A percentile compares a stretch with the other conserved stretches of the same genome.
Conservation (phyloP, 2,329 filamentous ascomycete genomes). For the Sclerotinia trifoliorum region DNA sequence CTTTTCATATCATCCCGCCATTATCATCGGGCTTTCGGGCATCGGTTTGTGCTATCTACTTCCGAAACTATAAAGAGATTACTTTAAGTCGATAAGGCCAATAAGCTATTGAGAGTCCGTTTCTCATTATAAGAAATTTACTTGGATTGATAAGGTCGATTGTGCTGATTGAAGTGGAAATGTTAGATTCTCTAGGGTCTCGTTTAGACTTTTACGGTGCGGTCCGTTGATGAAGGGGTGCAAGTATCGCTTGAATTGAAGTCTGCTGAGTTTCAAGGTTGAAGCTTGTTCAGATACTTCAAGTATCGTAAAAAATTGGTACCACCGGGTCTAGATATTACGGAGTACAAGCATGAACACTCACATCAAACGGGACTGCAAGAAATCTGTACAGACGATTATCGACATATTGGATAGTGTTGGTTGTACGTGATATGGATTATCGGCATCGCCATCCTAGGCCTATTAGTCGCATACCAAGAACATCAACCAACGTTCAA, state of each 20-base stretch:
- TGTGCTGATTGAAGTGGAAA: not conserved
- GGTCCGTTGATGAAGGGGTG: slow-evolving; percentile 20
- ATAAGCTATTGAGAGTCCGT: slow-evolving; percentile 4
- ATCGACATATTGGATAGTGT: slow-evolving; percentile 2
- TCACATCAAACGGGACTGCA: slow-evolving; percentile 19
- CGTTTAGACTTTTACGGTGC: slow-evolving; percentile 9
- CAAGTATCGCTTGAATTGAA: not conserved
- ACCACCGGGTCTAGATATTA: not conserved
- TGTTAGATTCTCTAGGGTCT: slow-evolving; percentile 8
- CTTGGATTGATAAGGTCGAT: not conserved
- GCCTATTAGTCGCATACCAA: not conserved
- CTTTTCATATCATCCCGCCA: slow-evolving; percentile 3
- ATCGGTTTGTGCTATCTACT: slow-evolving; percentile 2
- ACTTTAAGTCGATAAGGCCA: not conserved
- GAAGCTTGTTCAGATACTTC: slow-evolving; percentile 1
- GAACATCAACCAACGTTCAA: not conserved
- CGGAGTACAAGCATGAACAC: slow-evolving; percentile 14
- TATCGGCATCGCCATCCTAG: not conserved
- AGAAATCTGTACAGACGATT: slow-evolving; percentile 13
- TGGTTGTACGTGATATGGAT: slow-evolving; percentile 6
- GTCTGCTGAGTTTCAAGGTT: not conserved
- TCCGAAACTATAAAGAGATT: slow-evolving; percentile 8
- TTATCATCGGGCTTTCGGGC: slow-evolving; percentile 15
- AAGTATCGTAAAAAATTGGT: not conserved
- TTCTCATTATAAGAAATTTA: not conserved